These are phyloP conservation scores for Ceratobasidium sp. DNA, from an alignment of 1,284 basidiomycete species.

Conservation along the genomic window DNA sequence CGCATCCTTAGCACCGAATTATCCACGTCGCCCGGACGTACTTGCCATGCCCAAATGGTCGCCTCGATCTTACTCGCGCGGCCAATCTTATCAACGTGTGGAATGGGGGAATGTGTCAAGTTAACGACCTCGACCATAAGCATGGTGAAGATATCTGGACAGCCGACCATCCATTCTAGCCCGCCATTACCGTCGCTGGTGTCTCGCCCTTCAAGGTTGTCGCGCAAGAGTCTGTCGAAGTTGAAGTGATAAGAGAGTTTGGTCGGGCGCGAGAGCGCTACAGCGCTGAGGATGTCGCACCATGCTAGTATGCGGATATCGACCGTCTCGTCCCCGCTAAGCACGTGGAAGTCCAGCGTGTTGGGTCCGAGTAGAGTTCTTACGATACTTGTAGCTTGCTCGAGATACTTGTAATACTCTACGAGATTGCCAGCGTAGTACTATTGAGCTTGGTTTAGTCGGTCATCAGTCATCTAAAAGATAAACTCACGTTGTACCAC, in stretches of 20 bases:
- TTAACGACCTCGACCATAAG: background rate
- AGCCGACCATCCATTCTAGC: constrained; percentile 23
- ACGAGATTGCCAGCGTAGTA: constrained; percentile 21
- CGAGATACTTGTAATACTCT: constrained; percentile 12
- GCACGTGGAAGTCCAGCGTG: constrained; percentile 11
- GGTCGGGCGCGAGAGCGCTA: constrained; percentile 21
- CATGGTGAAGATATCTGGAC: constrained; percentile 4
- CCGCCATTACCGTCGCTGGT: background rate
- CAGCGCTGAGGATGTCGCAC: constrained; percentile 27
- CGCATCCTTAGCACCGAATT: constrained; percentile 15
- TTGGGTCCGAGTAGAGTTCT: background rate
- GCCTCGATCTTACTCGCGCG: constrained; percentile 19
- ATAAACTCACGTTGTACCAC: constrained; percentile 8
- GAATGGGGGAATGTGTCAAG: background rate
- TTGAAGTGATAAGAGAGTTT: constrained; percentile 10
- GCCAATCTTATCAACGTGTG: background rate
- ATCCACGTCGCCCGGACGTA: background rate
- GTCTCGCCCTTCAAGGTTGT: constrained; percentile 2
- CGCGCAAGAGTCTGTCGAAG: background rate
- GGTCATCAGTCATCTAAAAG: background rate
- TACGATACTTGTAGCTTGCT: constrained; percentile 9
- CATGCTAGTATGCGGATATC: constrained; percentile 17
- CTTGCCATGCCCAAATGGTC: constrained; percentile 3
- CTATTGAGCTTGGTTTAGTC: constrained; percentile 9
- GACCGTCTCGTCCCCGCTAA: constrained; percentile 10